Conservation (phyloP, 306 rosid species). For the Coriaria nepalensis region DNA sequence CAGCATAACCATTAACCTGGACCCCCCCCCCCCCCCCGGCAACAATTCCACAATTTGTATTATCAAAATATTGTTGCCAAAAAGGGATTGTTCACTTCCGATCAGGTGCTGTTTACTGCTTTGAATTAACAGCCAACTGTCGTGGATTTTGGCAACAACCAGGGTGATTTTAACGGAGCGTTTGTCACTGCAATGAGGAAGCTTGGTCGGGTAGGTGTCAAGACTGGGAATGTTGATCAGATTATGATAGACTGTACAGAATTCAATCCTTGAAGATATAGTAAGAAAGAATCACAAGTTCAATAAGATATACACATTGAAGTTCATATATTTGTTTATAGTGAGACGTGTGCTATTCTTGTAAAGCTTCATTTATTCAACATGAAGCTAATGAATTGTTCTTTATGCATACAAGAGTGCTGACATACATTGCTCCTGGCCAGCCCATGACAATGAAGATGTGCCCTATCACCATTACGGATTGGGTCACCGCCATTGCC, state of each 20-base stretch:
- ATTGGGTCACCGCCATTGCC: slow-evolving; percentile 74
- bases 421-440: slow-evolving; percentile 77
- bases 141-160: neutral
- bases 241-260: slow-evolving; percentile 3
- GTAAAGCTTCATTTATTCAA: too few relatives aligned
- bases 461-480: slow-evolving; percentile 70
- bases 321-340: too few relatives aligned
- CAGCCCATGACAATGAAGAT: slow-evolving; percentile 62
- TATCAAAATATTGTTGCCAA: neutral
- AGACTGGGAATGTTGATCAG: neutral
- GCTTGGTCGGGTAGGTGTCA: slow-evolving; percentile 6
- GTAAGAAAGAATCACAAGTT: too few relatives aligned
- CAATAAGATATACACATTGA: too few relatives aligned
- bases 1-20: neutral
- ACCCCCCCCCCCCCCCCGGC: slow-evolving; percentile 6
- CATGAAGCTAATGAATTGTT: too few relatives aligned
- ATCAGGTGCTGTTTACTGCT: slow-evolving; percentile 1
- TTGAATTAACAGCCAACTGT: slow-evolving; percentile 1
- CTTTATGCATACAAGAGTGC: slow-evolving; percentile 31
- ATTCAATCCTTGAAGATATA: slow-evolving; percentile 1
- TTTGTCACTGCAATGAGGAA: slow-evolving; percentile 4
- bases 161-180: slow-evolving; percentile 1
- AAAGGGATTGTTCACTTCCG: slow-evolving; percentile 5
- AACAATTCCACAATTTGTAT: slow-evolving; percentile 2
- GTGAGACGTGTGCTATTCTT: too few relatives aligned